Percentiles rank a stretch among this genome's conserved stretches.
Evolutionary conservation across 2,329 filamentous ascomycete genomes (phyloP).

Genomic region (Xylaria sp.): DNA sequence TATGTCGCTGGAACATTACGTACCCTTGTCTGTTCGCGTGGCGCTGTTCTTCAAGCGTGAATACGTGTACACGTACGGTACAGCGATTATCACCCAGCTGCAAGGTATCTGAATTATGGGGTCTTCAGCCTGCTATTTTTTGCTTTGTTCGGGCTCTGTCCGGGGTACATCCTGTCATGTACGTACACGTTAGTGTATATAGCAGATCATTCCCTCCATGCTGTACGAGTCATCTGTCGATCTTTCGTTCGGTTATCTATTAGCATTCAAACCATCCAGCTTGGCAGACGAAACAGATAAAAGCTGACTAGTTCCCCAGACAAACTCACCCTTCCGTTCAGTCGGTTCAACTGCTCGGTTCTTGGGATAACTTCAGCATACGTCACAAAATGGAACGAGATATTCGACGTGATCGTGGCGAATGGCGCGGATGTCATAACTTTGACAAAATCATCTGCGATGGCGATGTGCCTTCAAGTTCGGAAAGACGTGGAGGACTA

Average conservation of each 20-base stretch:
- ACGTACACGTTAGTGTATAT: constrained; percentile 34
- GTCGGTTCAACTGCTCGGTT: constrained; percentile 85
- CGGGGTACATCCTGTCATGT: constrained; percentile 30
- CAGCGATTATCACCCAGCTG: constrained; percentile 5
- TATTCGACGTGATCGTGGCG: constrained; percentile 74
- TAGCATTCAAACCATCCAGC: constrained; percentile 28
- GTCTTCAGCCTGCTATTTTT: constrained; percentile 39
- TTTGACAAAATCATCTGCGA: constrained; percentile 89
- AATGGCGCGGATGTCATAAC: constrained; percentile 88
- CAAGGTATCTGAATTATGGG: constrained; percentile 33
- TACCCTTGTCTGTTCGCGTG: constrained; percentile 32
- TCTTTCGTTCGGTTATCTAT: constrained; percentile 27
- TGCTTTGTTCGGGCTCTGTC: constrained; percentile 25
- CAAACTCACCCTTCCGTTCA: constrained; percentile 69
- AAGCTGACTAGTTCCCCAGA: constrained; percentile 55
- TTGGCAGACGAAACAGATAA: constrained; percentile 37
- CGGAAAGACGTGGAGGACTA: constrained; percentile 78
- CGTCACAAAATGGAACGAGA: constrained; percentile 86
- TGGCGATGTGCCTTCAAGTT: constrained; percentile 66
- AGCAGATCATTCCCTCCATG: constrained; percentile 42
- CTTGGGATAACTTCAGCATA: constrained; percentile 92
- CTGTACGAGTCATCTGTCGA: constrained; percentile 35
- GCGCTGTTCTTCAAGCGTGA: constrained; percentile 21
- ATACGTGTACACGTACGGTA: constrained; percentile 1
- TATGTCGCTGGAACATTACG: constrained; percentile 21